These are phyloP conservation scores for Diplodia mutila DNA, from an alignment of 2,329 filamentous ascomycete species.

Conservation along the genomic window DNA sequence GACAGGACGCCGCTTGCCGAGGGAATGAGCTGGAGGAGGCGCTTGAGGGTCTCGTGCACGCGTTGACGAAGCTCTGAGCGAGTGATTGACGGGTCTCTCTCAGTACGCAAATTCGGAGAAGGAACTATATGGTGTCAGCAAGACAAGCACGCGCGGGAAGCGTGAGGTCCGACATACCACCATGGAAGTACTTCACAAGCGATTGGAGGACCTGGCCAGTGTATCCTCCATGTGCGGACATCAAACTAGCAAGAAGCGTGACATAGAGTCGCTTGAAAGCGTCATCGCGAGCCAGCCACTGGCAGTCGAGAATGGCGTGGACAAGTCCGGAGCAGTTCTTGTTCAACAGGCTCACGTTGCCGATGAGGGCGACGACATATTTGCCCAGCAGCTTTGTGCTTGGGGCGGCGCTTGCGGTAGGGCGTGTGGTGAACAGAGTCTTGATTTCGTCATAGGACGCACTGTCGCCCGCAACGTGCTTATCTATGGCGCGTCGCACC, in stretches of 20 bases:
- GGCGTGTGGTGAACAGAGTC: slow-evolving; percentile 55
- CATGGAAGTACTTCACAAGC: slow-evolving; percentile 77
- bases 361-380: slow-evolving; percentile 62
- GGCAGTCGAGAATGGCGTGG: slow-evolving; percentile 59
- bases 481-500: slow-evolving; percentile 61
- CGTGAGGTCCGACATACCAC: slow-evolving; percentile 45
- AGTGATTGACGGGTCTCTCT: slow-evolving; percentile 61
- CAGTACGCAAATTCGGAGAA: slow-evolving; percentile 57
- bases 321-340: slow-evolving; percentile 62
- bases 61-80: slow-evolving; percentile 70
- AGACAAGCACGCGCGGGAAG: background rate
- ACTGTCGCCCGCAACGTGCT: slow-evolving; percentile 57
- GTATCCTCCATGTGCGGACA: slow-evolving; percentile 82
- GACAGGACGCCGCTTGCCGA: slow-evolving; percentile 73
- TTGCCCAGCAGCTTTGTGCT: slow-evolving; percentile 58
- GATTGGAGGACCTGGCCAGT: slow-evolving; percentile 74
- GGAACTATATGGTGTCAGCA: slow-evolving; percentile 53
- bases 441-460: slow-evolving; percentile 61
- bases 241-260: slow-evolving; percentile 64
- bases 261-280: slow-evolving; percentile 61
- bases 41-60: slow-evolving; percentile 74
- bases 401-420: slow-evolving; percentile 53
- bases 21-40: slow-evolving; percentile 79
- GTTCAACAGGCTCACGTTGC: slow-evolving; percentile 60
- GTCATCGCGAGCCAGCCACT: slow-evolving; percentile 66